Conservation (phyloP, 352 stramenopile species). For the Globisporangium alternatum region DNA sequence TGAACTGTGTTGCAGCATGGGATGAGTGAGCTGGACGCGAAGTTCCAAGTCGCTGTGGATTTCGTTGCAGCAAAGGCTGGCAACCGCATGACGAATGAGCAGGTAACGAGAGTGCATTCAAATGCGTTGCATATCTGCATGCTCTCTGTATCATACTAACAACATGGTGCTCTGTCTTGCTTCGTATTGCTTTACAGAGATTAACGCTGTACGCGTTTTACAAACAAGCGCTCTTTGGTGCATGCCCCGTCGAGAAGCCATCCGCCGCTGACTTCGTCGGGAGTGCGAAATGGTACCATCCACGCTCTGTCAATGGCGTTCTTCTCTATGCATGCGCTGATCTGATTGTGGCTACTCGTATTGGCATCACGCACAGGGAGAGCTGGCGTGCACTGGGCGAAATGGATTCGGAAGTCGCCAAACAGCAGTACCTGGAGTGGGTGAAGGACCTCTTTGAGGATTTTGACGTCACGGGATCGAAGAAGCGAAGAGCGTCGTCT, state of each 20-base stretch:
- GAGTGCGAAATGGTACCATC: conserved; percentile 60
- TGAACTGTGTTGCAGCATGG: conserved; percentile 32
- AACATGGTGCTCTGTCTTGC: not conserved
- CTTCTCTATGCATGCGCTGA: not conserved
- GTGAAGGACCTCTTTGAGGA: conserved; percentile 70
- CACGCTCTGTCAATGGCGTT: not conserved
- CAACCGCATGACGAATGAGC: conserved; percentile 61
- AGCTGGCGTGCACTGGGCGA: conserved; percentile 63
- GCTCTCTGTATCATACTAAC: not conserved
- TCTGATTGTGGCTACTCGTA: not conserved
- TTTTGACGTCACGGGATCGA: conserved; percentile 49
- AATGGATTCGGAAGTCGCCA: conserved; percentile 49
- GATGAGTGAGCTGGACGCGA: conserved; percentile 56
- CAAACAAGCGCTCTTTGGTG: conserved; percentile 72
- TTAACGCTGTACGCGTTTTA: conserved; percentile 80
- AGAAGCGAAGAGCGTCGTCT: conserved; percentile 22
- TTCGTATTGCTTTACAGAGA: conserved; percentile 25
- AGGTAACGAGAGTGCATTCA: conserved; percentile 27
- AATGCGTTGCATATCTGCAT: not conserved
- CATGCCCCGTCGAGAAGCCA: conserved; percentile 50
- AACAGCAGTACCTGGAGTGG: conserved; percentile 66
- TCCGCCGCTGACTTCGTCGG: conserved; percentile 66
- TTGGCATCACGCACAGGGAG: conserved; percentile 33
- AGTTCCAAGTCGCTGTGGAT: conserved; percentile 72
- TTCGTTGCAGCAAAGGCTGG: conserved; percentile 43